phyloP scores from a whole-genome alignment of 2,329 filamentous ascomycete species.

The Xylariales sp. region DNA sequence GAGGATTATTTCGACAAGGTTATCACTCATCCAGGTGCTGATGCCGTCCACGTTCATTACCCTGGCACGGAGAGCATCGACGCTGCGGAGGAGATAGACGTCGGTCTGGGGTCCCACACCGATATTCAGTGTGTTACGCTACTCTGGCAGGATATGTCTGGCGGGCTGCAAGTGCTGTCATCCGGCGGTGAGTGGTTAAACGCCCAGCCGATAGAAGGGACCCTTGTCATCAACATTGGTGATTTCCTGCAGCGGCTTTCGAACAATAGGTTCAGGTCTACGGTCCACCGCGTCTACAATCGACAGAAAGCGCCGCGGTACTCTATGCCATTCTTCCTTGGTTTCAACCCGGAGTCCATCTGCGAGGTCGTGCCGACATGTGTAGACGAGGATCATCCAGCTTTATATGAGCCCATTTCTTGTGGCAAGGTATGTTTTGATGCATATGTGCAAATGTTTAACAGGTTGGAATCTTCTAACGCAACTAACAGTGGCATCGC shows the following conservation, averaged over 20 bases:
- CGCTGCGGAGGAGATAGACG: conserved; percentile 6
- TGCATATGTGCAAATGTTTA: conserved; percentile 14
- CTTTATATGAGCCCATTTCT: conserved; percentile 11
- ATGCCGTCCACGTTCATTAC: conserved; percentile 8
- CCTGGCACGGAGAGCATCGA: conserved; percentile 5
- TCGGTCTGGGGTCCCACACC: conserved; percentile 8
- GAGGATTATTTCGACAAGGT: conserved; percentile 7
- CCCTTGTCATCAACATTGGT: conserved; percentile 8
- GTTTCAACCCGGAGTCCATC: too few relatives aligned
- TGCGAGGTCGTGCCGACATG: conserved; percentile 12
- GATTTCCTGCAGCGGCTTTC: conserved; percentile 9
- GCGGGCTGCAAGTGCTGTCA: conserved; percentile 7
- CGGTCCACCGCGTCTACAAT: conserved; percentile 7
- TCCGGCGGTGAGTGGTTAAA: conserved; percentile 7
- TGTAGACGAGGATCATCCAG: conserved; percentile 11
- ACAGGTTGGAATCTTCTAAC: conserved; percentile 1
- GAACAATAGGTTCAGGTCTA: conserved; percentile 5
- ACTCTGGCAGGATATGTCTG: conserved; percentile 6
- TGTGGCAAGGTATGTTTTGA: conserved; percentile 16
- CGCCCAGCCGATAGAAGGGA: not conserved
- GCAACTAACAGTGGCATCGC: conserved; percentile 14
- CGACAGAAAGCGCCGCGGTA: conserved; percentile 8
- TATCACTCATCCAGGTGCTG: conserved; percentile 5
- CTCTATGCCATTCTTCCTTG: conserved; percentile 9
- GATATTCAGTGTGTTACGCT: conserved; percentile 8